Evolutionary conservation across 257 asterid genomes (phyloP), one percentile per base, ranked within the genome.

Genomic region (Voacanga thouarsii): DNA sequence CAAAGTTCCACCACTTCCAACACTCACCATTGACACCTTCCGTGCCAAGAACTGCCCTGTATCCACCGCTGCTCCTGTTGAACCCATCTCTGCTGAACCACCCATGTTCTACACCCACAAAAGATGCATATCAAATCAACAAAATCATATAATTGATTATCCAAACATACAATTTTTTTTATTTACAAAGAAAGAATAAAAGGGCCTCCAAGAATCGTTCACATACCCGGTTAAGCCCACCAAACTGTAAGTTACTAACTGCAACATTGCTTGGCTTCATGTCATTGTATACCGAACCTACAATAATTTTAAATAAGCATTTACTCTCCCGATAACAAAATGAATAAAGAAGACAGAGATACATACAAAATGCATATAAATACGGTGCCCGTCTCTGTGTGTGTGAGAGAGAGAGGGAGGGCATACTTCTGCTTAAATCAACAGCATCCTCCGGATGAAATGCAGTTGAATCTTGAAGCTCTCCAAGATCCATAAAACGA

Each of bases 41-140:
- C 78, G 89, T 37, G 86, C 76, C 77, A 87, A 82, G 77, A 86
- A 83, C 78, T 76, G 88, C 39, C 93, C 90, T 77, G 93, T 79
- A 59, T 84, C 92, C 75, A 73, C 83, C 56, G 77, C 85, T 28
- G 84, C 89, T 67, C 83, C 91, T 50, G 96, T 81, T 76, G 96
- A 85, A 19, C 87, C 91, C 88, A 90, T 83, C 74, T 86, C 96
- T 63, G 79, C 86, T 37, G 96, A 90, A 69, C 93, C 86, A 47
- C 93, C 87, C 82, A 95, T 57, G 77, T 88, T 88, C 96, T 66
- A 37, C 45, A 37, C 66, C 64, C 3, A 4, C 47, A 2, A 14
- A 49, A 79, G 49, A 53, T 67, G 12, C 60, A 77, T n/a, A 8
- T 30, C 65, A 80, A 37, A 37, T 64, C 37, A 37, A 49, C 33